These are phyloP conservation scores for Austroboletus niveus DNA, from an alignment of 1,284 basidiomycete species.

Conservation along the genomic window DNA sequence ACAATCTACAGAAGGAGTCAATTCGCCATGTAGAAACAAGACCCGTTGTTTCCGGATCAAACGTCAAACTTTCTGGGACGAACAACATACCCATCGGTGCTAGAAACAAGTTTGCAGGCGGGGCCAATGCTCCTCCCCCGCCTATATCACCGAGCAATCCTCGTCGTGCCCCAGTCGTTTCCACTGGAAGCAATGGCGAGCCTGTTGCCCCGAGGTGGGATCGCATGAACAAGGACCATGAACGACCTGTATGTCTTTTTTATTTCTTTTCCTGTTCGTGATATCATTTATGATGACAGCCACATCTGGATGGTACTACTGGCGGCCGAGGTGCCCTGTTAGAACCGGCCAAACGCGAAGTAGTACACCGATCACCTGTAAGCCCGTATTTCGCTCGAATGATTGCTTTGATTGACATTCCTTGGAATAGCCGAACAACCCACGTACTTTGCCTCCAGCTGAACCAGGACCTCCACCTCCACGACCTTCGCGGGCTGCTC, in stretches of 20 bases:
- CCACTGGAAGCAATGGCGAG: conserved; percentile 22
- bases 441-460: conserved; percentile 3
- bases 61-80: conserved; percentile 33
- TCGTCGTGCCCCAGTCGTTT: neutral
- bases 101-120: conserved; percentile 22
- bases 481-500: conserved; percentile 20
- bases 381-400: neutral
- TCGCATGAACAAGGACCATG: conserved; percentile 19
- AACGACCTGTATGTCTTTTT: conserved; percentile 19
- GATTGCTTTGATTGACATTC: conserved; percentile 5
- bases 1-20: conserved; percentile 24
- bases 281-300: conserved; percentile 15
- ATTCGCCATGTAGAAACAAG: conserved; percentile 20
- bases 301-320: conserved; percentile 6
- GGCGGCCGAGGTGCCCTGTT: conserved; percentile 3
- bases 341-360: conserved; percentile 12
- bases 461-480: conserved; percentile 9
- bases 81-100: conserved; percentile 33
- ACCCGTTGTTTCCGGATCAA: conserved; percentile 13
- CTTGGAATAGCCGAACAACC: conserved; percentile 9
- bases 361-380: conserved; percentile 18
- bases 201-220: conserved; percentile 18
- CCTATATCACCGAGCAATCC: neutral
- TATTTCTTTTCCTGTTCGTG: neutral
- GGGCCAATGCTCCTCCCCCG: neutral